Percentiles rank a stretch among this genome's conserved stretches.
Evolutionary conservation across 2,329 filamentous ascomycete genomes (phyloP).

Genomic region (Pyricularia pennisetigena): DNA sequence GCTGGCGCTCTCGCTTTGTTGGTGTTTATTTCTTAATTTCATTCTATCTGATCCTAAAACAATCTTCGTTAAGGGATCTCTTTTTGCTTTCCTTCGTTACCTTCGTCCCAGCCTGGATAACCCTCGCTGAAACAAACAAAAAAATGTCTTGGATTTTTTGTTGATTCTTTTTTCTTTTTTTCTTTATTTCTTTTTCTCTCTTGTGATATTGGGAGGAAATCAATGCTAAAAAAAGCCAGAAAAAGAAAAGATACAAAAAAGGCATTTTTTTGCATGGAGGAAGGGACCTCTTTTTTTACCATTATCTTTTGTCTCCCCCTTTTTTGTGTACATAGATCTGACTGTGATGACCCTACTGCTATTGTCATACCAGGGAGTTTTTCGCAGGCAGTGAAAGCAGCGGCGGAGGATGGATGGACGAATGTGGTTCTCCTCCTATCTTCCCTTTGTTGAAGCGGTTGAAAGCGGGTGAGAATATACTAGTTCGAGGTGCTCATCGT

Average conservation of each 20-base stretch:
- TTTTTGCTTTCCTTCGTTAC: neutral
- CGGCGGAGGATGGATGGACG: neutral
- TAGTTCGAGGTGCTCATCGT: neutral
- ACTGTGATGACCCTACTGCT: neutral
- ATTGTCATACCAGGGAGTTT: neutral
- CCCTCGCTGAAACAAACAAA: no score
- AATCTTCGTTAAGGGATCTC: neutral
- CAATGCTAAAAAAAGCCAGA: neutral
- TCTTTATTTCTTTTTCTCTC: neutral
- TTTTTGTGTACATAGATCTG: neutral
- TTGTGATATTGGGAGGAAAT: neutral
- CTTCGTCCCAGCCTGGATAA: neutral
- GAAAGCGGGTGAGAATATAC: neutral
- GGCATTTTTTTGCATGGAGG: neutral
- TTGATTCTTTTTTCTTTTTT: neutral
- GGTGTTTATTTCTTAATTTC: neutral
- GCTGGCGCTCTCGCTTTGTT: neutral
- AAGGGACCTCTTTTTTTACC: slow-evolving; percentile 5
- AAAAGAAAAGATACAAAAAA: neutral
- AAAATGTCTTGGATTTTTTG: neutral
- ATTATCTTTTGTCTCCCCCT: slow-evolving; percentile 2
- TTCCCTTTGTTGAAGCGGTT: neutral
- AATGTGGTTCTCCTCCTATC: neutral
- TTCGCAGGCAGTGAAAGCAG: neutral
- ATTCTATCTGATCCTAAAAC: neutral